Base-by-base conservation (phyloP, 805 yeast genomes). In the Cyberlindnera amylophila region DNA sequence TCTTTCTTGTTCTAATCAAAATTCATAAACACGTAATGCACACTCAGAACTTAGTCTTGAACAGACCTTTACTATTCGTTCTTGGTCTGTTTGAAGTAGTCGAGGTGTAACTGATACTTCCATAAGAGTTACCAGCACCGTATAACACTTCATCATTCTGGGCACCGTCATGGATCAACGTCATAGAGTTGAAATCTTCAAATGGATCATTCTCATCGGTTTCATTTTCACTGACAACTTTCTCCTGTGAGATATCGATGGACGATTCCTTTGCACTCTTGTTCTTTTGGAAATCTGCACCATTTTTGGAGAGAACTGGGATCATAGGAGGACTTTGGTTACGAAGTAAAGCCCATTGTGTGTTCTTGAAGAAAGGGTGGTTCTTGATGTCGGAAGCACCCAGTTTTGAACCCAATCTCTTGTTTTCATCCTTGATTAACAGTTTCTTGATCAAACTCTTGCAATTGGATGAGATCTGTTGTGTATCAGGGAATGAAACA, bases 301-400 rank as follows among this genome's bases (percentile, higher is more conserved):
- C 78, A 50, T 68, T 61, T 36, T 71, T 70, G 10, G 77, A 70
- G 34, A 88, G 72, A 0, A 84, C 84, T 0, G 99, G 99, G 14
- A 93, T 82, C 81, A 93, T 82, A 13, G 99, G 99, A 1, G 99
- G 98, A 45, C 84, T 83, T 59, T 84, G 93, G 62, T 93, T 86
- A 54, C 99, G 75, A 44, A 93, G 68, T 45, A 93, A 70, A 0
- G 99, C 97, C 99, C 99, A 93, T 61, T 89, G 96, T 2, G 87
- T 81, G 53, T 71, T 84, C 59, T 89, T 91, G 73, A 93, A 93
- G 54, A 90, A 95, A 0, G 87, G 81, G 62, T 95, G 99, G 44
- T 77, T 79, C 58, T 93, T 93, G 39, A 93, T 79, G 58, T 93
- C 99, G 3, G 96, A 82, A 0, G 99, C 99, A 14, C 99, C 99